These are phyloP conservation scores for Yamadazyma sp. DNA, from an alignment of 1,139 yeast genomes.

Conservation along the genomic window DNA sequence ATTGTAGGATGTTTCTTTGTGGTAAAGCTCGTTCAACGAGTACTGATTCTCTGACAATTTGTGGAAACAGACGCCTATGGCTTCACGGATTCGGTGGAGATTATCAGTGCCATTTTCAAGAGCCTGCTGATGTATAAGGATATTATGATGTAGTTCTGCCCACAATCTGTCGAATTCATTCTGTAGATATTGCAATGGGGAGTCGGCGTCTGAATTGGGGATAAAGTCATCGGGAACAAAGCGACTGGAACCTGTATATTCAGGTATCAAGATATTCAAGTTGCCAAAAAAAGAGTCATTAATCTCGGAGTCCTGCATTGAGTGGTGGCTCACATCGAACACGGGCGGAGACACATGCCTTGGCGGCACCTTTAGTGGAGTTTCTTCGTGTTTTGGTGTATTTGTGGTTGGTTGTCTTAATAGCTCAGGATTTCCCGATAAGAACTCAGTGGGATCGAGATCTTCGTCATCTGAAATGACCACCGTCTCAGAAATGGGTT, in stretches of 20 bases:
- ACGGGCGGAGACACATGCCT: background rate
- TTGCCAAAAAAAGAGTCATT: constrained; percentile 14
- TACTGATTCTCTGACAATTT: constrained; percentile 44
- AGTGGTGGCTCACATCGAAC: background rate
- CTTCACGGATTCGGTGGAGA: constrained; percentile 28
- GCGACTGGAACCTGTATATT: background rate
- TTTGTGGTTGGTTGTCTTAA: background rate
- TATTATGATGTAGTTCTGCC: constrained; percentile 23
- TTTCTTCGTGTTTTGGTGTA: background rate
- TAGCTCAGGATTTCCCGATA: constrained; percentile 20
- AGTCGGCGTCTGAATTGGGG: constrained; percentile 2
- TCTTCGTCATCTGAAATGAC: constrained; percentile 27
- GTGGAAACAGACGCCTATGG: constrained; percentile 26
- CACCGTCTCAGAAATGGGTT: constrained; percentile 12
- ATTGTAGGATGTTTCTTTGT: constrained; percentile 34
- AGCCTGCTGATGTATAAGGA: constrained; percentile 24
- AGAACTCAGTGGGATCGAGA: constrained; percentile 30
- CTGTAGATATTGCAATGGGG: constrained; percentile 33
- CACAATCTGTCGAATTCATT: constrained; percentile 19
- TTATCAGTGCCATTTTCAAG: constrained; percentile 32
- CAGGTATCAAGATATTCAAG: constrained; percentile 6
- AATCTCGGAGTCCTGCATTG: background rate
- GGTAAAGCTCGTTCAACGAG: constrained; percentile 51
- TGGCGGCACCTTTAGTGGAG: background rate
- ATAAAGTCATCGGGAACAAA: background rate